A percentile compares a stretch with the other conserved stretches of the same genome.
Conservation (phyloP, 2,329 filamentous ascomycete genomes). For the Fusarium oligoseptatum region DNA sequence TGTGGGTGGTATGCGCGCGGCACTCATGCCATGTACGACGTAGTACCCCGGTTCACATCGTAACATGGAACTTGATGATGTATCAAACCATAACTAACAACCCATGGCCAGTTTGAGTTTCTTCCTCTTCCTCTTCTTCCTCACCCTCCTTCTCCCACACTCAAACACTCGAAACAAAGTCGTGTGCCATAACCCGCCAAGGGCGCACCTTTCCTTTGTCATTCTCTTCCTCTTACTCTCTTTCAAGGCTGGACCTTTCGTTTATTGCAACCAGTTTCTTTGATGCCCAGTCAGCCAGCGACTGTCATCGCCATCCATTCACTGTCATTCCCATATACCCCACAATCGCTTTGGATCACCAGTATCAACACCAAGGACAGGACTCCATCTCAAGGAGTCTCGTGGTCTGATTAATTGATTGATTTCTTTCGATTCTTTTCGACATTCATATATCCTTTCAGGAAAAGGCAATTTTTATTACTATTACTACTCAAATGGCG, state of each 20-base stretch:
- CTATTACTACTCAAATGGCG: constrained; percentile 24
- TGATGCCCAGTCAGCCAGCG: constrained; percentile 40
- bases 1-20: constrained; percentile 14
- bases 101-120: constrained; percentile 19
- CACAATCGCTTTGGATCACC: constrained; percentile 22
- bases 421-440: neutral
- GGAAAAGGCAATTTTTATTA: constrained; percentile 4
- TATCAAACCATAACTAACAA: constrained; percentile 30
- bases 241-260: constrained; percentile 45
- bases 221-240: constrained; percentile 36
- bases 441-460: constrained; percentile 1
- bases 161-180: constrained; percentile 22
- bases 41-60: constrained; percentile 22
- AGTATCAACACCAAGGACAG: constrained; percentile 8
- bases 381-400: constrained; percentile 1
- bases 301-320: constrained; percentile 31
- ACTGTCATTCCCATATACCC: constrained; percentile 29
- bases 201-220: constrained; percentile 30
- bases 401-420: constrained; percentile 16
- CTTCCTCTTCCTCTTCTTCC: constrained; percentile 12
- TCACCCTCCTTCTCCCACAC: constrained; percentile 33
- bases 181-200: constrained; percentile 36
- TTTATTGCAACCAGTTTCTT: constrained; percentile 31
- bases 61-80: constrained; percentile 36
- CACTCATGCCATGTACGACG: constrained; percentile 11